Evolutionary conservation across 352 stramenopile species (phyloP).

Genomic region (Thraustochytrium sp.): DNA sequence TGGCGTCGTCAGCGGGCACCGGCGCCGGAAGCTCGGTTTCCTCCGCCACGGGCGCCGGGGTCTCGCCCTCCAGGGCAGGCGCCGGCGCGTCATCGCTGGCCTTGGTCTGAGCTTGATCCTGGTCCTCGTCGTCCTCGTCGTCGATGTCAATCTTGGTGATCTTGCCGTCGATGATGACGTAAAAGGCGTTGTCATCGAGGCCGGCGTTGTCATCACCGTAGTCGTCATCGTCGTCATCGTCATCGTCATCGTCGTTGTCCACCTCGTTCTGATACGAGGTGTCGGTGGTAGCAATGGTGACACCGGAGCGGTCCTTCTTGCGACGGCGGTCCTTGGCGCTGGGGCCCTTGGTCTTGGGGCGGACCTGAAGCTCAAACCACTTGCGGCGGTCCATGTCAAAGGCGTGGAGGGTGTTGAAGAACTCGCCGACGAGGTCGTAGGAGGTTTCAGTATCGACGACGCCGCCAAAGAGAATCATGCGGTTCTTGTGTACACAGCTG

Average conservation of each 20-base stretch:
- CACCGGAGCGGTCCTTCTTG: conserved; percentile 17
- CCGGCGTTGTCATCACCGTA: conserved; percentile 4
- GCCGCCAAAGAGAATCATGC: conserved; percentile 76
- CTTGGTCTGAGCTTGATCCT: background rate
- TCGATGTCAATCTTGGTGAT: conserved; percentile 41
- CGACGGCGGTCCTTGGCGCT: conserved; percentile 12
- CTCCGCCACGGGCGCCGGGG: too few species aligned
- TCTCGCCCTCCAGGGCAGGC: background rate
- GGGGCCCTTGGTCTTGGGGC: background rate
- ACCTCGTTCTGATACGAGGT: conserved; percentile 24
- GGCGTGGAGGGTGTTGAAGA: conserved; percentile 23
- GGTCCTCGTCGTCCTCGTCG: conserved; percentile 21
- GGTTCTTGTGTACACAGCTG: conserved; percentile 76
- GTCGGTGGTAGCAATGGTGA: background rate
- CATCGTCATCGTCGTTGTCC: conserved; percentile 21
- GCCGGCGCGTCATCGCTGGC: background rate
- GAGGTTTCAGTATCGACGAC: conserved; percentile 69
- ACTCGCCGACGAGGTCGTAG: conserved; percentile 39
- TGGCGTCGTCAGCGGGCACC: background rate
- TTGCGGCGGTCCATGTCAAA: conserved; percentile 42
- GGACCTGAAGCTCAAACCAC: conserved; percentile 44
- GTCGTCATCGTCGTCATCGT: conserved; percentile 28
- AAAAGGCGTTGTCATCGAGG: conserved; percentile 46
- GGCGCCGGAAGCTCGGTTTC: too few species aligned
- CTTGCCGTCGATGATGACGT: conserved; percentile 41